Evolutionary conservation across 768 basidiomycete species (phyloP), one percentile per base, ranked within the genome.

Genomic region (Phanerochaete carnosa): DNA sequence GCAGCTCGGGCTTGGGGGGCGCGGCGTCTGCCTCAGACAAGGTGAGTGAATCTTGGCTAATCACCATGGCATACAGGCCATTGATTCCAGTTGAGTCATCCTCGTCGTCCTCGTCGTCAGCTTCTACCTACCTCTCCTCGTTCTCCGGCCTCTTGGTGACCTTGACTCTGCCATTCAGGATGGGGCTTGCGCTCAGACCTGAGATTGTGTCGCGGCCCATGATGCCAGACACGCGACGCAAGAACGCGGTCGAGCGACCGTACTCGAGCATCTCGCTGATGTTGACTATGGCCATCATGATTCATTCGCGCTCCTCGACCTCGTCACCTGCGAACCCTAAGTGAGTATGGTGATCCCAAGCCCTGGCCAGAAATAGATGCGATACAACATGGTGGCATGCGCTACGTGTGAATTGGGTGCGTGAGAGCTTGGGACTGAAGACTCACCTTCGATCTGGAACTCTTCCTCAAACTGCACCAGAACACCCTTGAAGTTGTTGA

Each of bases 281-380:
- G 71, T 96, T 96, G 65, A 93, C 79, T 49, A 90, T 77, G 0
- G 86, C 96, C 93, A 98, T 96, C 90, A 95, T 94, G 66, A 93
- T 88, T 97, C 97, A 99, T 59, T 96, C 93, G 29, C 88, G 85
- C 69, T 88, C 89, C 64, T 90, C 84, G 0, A 85, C 88, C 62
- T 68, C 70, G 54, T 64, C 65, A n/a, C 65, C 70, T 71, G 51
- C n/a, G 16, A n/a, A 29, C 33, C 15, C 19, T 43, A 4, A 43
- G 39, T 43, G 8, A 43, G 39, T 19, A 19, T 19, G 19, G 4
- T 43, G 39, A 7, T 9, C 16, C 19, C 11, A 4, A 43, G 39
- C 11, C 11, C 19, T 4, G 8, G 39, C 11, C 39, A 43, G 19
- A 19, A 43, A 43, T 43, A 43, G 39, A 43, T 19, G 39, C 39